Evolutionary conservation across 192 early-diverging fungal genomes (phyloP).

Genomic region (Martensiomyces pterosporus): DNA sequence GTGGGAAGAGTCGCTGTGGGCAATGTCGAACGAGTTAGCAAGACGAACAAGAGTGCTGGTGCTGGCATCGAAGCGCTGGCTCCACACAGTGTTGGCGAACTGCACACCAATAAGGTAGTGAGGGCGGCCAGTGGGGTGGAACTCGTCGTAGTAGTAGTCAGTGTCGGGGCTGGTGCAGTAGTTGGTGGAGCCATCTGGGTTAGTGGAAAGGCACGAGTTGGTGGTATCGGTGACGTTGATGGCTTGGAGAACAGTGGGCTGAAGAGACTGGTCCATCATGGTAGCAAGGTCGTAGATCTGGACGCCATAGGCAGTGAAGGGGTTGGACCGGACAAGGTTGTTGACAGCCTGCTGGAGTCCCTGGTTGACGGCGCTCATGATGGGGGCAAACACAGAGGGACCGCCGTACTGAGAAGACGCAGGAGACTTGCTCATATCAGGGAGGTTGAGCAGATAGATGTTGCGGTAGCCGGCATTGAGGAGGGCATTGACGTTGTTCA

Average conservation of each 20-base stretch:
- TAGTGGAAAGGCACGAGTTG: neutral
- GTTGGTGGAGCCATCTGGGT: neutral
- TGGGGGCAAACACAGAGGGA: neutral
- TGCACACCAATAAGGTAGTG: neutral
- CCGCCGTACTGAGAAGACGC: neutral
- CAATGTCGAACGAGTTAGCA: neutral
- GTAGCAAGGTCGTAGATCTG: neutral
- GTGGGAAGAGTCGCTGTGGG: neutral
- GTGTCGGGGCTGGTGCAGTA: neutral
- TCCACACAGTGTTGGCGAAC: neutral
- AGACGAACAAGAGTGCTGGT: neutral
- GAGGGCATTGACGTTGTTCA: neutral
- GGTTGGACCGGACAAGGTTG: neutral
- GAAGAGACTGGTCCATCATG: neutral
- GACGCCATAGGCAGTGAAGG: neutral
- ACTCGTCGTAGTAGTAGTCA: neutral
- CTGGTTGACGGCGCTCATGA: neutral
- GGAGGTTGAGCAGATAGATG: neutral
- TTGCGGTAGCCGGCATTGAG: conserved; percentile 2
- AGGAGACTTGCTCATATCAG: neutral
- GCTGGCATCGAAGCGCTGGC: neutral
- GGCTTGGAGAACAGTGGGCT: neutral
- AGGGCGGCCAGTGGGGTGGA: neutral
- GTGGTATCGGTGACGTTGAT: neutral
- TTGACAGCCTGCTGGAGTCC: neutral